Conservation (phyloP, 176 grass and related monocot genomes). For the Avena insularis region DNA sequence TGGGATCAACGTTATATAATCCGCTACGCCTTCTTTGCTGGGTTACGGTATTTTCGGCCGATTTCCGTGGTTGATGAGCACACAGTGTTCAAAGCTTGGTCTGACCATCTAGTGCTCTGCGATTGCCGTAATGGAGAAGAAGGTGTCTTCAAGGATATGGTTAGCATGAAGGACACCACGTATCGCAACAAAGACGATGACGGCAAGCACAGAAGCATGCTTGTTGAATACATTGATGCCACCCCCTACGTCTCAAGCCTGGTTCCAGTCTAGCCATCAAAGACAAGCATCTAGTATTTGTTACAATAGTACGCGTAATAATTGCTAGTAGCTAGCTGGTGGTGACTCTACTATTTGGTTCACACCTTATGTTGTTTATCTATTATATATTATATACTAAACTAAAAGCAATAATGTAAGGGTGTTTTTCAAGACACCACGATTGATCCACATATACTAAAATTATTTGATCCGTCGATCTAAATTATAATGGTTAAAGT, state of each 20-base stretch:
- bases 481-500: too few species aligned
- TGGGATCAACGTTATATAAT: neutral
- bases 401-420: too few species aligned
- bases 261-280: neutral
- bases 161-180: neutral
- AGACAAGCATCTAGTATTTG: too few species aligned
- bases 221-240: neutral
- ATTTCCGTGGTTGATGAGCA: neutral
- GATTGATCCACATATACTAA: too few species aligned
- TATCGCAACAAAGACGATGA: neutral
- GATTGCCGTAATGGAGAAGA: neutral
- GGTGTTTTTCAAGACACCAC: too few species aligned
- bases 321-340: too few species aligned
- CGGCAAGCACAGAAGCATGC: neutral
- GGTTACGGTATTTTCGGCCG: neutral
- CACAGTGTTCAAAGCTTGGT: neutral
- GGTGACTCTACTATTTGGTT: too few species aligned
- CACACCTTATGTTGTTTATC: too few species aligned
- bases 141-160: neutral
- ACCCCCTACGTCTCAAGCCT: neutral
- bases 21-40: neutral
- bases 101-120: neutral
- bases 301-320: too few species aligned
- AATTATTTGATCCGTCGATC: too few species aligned
- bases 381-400: too few species aligned